These are phyloP conservation scores for Backusella morwellensis DNA, from an alignment of 192 early-diverging fungal species.

Conservation along the genomic window DNA sequence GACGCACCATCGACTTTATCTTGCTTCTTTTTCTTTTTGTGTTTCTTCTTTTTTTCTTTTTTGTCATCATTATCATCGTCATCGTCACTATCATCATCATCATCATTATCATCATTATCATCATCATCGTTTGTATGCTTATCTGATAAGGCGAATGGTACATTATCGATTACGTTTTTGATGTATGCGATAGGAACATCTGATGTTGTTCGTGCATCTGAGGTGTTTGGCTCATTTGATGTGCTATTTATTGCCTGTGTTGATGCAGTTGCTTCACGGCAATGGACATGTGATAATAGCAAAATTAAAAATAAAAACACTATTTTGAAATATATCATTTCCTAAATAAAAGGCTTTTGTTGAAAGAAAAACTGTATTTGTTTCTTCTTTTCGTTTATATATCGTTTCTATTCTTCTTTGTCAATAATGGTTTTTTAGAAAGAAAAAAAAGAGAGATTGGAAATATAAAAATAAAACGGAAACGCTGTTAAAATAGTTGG, in stretches of 20 bases:
- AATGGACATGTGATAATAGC: background rate
- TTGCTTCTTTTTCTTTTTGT: background rate
- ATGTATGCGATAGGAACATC: background rate
- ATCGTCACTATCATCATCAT: background rate
- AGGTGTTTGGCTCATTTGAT: background rate
- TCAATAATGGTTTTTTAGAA: background rate
- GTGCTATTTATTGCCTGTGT: background rate
- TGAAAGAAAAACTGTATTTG: background rate
- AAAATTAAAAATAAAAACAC: background rate
- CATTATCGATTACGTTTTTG: background rate
- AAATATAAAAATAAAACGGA: background rate
- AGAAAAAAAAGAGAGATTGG: background rate
- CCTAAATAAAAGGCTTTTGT: background rate
- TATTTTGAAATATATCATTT: background rate
- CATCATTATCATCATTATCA: background rate
- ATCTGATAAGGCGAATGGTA: background rate
- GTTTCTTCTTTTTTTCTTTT: background rate
- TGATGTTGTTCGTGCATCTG: background rate
- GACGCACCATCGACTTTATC: background rate
- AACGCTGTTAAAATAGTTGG: background rate
- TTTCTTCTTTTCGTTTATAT: slow-evolving; percentile 1
- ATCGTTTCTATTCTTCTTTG: background rate
- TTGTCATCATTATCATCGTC: background rate
- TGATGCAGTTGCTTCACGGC: background rate
- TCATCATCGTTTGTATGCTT: background rate